Evolutionary conservation across 352 stramenopile genomes (phyloP), one percentile per base, ranked within the genome.

Genomic region (Globisporangium alternatum): DNA sequence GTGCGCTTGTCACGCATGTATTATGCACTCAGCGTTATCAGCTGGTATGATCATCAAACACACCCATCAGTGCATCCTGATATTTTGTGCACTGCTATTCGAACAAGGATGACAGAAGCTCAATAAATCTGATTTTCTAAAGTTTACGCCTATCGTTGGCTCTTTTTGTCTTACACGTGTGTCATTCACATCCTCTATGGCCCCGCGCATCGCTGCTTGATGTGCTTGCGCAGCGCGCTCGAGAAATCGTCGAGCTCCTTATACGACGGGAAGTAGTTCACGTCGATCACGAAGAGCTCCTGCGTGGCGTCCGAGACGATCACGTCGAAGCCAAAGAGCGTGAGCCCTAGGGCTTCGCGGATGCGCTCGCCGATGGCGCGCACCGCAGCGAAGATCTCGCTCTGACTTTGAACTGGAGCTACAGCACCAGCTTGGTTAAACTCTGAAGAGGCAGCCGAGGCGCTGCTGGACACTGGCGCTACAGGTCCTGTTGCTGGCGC

Each of bases 261-360:
- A 72, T 92, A 95, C 5, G 86, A 95, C 52, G 86, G 86, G 59
- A 95, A 95, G 68, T 95, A 95, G 70, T 95, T 95, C 64, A 95
- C 81, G 53, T 95, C 86, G 62, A 95, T 90, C 39, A 95, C 86
- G 52, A 80, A 83, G 28, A 89, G 70, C 31, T 85, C 78, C 19
- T 74, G 60, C 21, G 70, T 78, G 37, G 76, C 67, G 62, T 90
- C 77, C 25, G 78, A 81, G 41, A 93, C 64, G 72, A 95, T 95
- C 51, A 93, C 86, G 64, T 95, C 86, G 49, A 91, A 95, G 49
- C 86, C 86, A 62, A 95, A 95, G 15, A 95, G 71, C 52, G 84
- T 87, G 13, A 95, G 72, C 30, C 80, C 65, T 6, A 92, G 68
- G 51, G 80, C 68, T 35, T 85, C 63, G n/a, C 84, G 84, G 57